A percentile compares a stretch with the other conserved stretches of the same genome.
These are phyloP conservation scores for Phytomonas sp. DNA, from an alignment of 208 protist genomes.

Conservation along the genomic window DNA sequence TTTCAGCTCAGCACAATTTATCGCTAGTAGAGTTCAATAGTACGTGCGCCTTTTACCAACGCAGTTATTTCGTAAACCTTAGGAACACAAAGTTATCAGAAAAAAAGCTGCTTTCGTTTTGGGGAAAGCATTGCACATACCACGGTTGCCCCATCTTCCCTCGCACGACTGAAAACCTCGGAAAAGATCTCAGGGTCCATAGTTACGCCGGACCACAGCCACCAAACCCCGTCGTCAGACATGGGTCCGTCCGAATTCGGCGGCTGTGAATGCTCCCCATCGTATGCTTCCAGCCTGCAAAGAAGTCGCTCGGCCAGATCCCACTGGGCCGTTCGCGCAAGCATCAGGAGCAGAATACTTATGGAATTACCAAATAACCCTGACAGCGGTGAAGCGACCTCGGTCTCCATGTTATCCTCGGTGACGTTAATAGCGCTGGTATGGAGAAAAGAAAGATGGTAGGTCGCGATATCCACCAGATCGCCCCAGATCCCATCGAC, in stretches of 20 bases:
- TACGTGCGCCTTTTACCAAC: not conserved
- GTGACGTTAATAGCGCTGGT: not conserved
- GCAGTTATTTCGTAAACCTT: not conserved
- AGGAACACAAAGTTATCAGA: constrained; percentile 17
- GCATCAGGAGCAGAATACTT: constrained; percentile 2
- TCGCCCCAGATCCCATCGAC: not conserved
- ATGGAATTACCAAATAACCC: not conserved
- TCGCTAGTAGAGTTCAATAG: not conserved
- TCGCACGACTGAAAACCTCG: constrained; percentile 39
- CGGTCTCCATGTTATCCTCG: not conserved
- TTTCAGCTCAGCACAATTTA: not conserved
- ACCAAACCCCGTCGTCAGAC: not conserved
- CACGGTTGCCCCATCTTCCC: constrained; percentile 42
- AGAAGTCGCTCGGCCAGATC: constrained; percentile 9
- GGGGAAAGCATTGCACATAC: constrained; percentile 47
- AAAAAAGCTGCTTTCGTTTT: constrained; percentile 61
- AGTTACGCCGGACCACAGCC: constrained; percentile 19
- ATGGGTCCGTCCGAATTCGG: not conserved
- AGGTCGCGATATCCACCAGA: not conserved
- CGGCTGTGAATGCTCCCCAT: not conserved
- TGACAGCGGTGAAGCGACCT: not conserved
- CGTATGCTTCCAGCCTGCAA: constrained; percentile 12
- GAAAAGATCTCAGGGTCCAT: constrained; percentile 48
- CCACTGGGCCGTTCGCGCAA: constrained; percentile 3
- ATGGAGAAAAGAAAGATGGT: not conserved